These are phyloP conservation scores for Xylaria polymorpha DNA, from an alignment of 2,329 filamentous ascomycete genomes.

Conservation along the genomic window DNA sequence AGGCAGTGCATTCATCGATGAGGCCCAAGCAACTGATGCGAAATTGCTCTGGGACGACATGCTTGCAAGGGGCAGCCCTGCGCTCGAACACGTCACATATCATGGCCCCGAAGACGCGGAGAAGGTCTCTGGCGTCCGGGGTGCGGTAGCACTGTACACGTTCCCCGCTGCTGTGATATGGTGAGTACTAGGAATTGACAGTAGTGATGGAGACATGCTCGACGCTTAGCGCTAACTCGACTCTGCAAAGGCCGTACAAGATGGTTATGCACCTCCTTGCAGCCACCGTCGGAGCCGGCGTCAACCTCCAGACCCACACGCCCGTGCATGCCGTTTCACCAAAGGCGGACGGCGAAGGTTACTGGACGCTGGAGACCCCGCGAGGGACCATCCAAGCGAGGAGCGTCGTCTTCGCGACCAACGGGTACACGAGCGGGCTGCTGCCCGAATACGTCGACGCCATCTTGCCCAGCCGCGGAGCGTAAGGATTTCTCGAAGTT, in stretches of 20 bases:
- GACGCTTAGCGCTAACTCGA: background rate
- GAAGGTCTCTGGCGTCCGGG: conserved; percentile 49
- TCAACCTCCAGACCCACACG: conserved; percentile 48
- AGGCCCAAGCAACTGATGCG: conserved; percentile 45
- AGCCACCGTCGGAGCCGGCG: conserved; percentile 35
- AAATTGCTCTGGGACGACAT: conserved; percentile 48
- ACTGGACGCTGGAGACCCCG: conserved; percentile 63
- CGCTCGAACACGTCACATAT: conserved; percentile 40
- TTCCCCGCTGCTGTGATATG: conserved; percentile 46
- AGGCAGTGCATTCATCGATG: conserved; percentile 48
- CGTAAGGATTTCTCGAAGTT: background rate
- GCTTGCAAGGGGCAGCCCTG: conserved; percentile 42
- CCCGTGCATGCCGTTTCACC: conserved; percentile 41
- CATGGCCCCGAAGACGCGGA: conserved; percentile 41
- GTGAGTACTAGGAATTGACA: conserved; percentile 18
- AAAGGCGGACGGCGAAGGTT: conserved; percentile 40
- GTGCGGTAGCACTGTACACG: conserved; percentile 50
- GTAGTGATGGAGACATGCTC: background rate
- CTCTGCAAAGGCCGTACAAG: conserved; percentile 44
- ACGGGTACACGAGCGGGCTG: conserved; percentile 73
- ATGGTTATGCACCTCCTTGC: conserved; percentile 47
- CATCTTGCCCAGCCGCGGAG: conserved; percentile 71
- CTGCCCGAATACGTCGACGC: conserved; percentile 68
- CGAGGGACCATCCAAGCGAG: conserved; percentile 65
- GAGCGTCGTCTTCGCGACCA: conserved; percentile 72